Evolutionary conservation across 2,329 filamentous ascomycete species (phyloP), one percentile per base, ranked within the genome.

Genomic region (Cercospora sp.): DNA sequence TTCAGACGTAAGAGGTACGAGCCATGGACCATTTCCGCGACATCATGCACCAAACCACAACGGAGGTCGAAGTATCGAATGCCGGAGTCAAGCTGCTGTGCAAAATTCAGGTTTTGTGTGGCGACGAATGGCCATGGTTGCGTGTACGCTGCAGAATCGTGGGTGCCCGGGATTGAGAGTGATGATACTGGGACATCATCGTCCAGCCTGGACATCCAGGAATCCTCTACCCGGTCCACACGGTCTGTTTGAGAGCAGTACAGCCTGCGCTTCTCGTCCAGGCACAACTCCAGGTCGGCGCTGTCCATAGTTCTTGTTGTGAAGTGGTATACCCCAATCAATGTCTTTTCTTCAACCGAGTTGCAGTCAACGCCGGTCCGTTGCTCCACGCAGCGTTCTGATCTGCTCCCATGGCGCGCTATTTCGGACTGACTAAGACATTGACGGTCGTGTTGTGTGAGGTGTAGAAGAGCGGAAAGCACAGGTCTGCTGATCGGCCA

Each of bases 31-130:
- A 79, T 79, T 68, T 77, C 75, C 1, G 76, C 63, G 9, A 72
- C 63, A 61, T 78, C 72, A n/a, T 73, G 67, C 30, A 72, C 69
- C 12, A 79, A 68, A 2, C 77, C 78, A 67, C 76, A 78, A 16
- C 78, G 77, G 5, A 79, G 72, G 65, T 79, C 78, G 53, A 79
- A 78, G 72, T 78, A 79, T 18, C 78, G 73, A 61, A 79, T 77
- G 4, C 78, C 78, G 42, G 74, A 70, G 48, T 76, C 67, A 36
- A 79, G 74, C 67, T 79, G 78, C 26, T 72, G 55, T 20, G 60
- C 59, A 16, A 77, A 73, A 53, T 69, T 66, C 63, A 79, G 72
- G 2, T 67, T 74, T 57, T 79, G 78, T 6, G 77, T 79, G 9
- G 74, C 65, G 39, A 79, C 69, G 65, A 78, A 79, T 3, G 78